A percentile compares a stretch with the other conserved stretches of the same genome.
These are phyloP conservation scores for Gliomastix tumulicola DNA, from an alignment of 2,329 filamentous ascomycete species.

Conservation along the genomic window DNA sequence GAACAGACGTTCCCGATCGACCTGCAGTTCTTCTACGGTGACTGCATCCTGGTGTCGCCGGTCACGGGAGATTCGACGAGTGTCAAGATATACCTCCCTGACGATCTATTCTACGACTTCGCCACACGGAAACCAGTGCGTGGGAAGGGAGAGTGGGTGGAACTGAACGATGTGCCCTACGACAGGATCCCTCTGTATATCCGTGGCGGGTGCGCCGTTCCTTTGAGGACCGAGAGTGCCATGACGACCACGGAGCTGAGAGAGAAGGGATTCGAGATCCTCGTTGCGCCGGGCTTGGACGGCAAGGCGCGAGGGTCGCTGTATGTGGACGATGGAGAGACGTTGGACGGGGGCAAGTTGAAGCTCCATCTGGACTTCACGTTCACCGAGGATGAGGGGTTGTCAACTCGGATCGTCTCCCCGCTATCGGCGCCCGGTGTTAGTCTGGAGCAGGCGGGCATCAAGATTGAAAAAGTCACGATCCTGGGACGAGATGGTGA, in stretches of 20 bases:
- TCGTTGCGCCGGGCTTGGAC: conserved; percentile 56
- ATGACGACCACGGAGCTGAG: conserved; percentile 58
- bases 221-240: conserved; percentile 42
- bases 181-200: conserved; percentile 56
- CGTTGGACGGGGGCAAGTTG: conserved; percentile 42
- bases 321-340: conserved; percentile 71
- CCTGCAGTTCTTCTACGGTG: conserved; percentile 40
- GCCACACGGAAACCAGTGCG: conserved; percentile 37
- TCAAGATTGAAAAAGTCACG: conserved; percentile 36
- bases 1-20: conserved; percentile 33
- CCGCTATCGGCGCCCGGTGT: too few species aligned
- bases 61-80: conserved; percentile 32
- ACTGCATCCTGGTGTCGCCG: conserved; percentile 35
- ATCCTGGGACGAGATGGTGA: conserved; percentile 30
- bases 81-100: conserved; percentile 37
- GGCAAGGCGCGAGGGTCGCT: conserved; percentile 58
- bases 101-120: conserved; percentile 41
- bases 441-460: too few species aligned
- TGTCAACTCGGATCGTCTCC: too few species aligned
- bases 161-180: conserved; percentile 25
- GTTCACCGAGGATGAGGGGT: too few species aligned
- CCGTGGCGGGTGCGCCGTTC: conserved; percentile 56
- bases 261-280: conserved; percentile 58
- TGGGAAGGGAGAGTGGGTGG: conserved; percentile 21
- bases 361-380: conserved; percentile 51